Percentiles rank a stretch among this genome's conserved stretches.
Conservation (phyloP, 2,329 filamentous ascomycete genomes). For the Colletotrichum ledebouriae region DNA sequence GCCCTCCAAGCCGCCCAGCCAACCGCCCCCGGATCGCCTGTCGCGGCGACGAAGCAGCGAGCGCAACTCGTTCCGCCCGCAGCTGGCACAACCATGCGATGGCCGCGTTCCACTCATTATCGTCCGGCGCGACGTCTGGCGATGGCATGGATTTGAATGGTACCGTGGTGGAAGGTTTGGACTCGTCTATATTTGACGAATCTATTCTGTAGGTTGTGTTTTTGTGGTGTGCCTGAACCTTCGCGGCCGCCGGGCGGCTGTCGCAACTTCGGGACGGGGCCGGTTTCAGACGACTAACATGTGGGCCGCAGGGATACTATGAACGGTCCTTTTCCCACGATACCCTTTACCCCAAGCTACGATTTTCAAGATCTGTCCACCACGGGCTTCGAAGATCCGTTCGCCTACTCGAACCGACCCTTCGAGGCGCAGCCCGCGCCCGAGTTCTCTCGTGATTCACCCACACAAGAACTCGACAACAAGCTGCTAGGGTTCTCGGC, state of each 20-base stretch:
- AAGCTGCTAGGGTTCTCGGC: slow-evolving; percentile 82
- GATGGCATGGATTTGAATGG: slow-evolving; percentile 63
- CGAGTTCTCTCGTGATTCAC: slow-evolving; percentile 62
- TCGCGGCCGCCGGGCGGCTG: not conserved
- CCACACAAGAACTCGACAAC: slow-evolving; percentile 72
- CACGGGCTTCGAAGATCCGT: slow-evolving; percentile 74
- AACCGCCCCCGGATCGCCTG: not conserved
- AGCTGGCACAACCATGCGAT: slow-evolving; percentile 61
- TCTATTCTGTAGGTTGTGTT: slow-evolving; percentile 64
- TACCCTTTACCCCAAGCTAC: slow-evolving; percentile 71
- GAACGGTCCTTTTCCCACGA: slow-evolving; percentile 55
- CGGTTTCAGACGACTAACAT: slow-evolving; percentile 36
- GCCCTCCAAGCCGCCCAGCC: slow-evolving; percentile 15
- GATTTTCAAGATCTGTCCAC: slow-evolving; percentile 72
- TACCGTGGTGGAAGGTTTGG: slow-evolving; percentile 64
- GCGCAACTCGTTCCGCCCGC: slow-evolving; percentile 43
- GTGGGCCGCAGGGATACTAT: slow-evolving; percentile 56
- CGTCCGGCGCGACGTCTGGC: slow-evolving; percentile 58
- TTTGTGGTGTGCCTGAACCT: not conserved
- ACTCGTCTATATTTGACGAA: slow-evolving; percentile 67
- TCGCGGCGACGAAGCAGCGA: slow-evolving; percentile 9
- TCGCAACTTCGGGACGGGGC: slow-evolving; percentile 22
- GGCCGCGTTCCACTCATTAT: slow-evolving; percentile 70
- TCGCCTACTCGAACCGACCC: slow-evolving; percentile 67
- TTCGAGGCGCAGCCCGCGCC: slow-evolving; percentile 60